Base-by-base conservation (phyloP, 257 asterid species). In the Nicotiana noctiflora region DNA sequence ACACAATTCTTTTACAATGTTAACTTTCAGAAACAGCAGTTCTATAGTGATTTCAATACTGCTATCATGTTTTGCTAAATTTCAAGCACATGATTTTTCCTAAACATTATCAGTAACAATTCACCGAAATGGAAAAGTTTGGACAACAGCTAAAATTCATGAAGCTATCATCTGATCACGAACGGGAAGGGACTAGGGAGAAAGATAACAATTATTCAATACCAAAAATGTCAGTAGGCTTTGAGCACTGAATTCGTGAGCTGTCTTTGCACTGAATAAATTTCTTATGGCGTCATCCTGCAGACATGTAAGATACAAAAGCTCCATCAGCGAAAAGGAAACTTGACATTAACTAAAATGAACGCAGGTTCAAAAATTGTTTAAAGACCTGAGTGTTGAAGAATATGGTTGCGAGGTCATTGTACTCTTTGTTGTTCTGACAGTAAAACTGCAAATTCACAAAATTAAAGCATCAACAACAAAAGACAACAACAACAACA, bases 211-310 rank as follows among this genome's bases (percentile, higher is more conserved):
- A 82, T 57, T 70, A 77, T 40, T 53, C 52, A 32, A 49, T 92
- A 96, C 99, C 97, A 96, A 84, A 91, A 94, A 96, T 1, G 98
- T 90, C 83, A 96, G 88, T 79, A 96, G 89, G 91, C 97, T 90
- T 86, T 88, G 94, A 4, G 99, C 98, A 61, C 99, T 94, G 77
- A 89, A 96, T 85, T 96, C 99, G 56, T 94, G 98, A 82, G 92
- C 92, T 51, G 99, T 96, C 85, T 96, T 96, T 55, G 98, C 98
- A 84, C 99, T 94, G 86, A 96, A 96, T 86, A 96, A 87, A 86
- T 96, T 96, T 88, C 98, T 92, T 88, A 96, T 96, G 83, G 99
- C 99, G 81, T 96, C 99, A 88, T 96, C 99, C 98, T 96, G 97
- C 85, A 86, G 84, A 68, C 53, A 81, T 29, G 77, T 27, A 78